These are phyloP conservation scores for Abortiporus biennis DNA, from an alignment of 1,284 basidiomycete species.

Conservation along the genomic window DNA sequence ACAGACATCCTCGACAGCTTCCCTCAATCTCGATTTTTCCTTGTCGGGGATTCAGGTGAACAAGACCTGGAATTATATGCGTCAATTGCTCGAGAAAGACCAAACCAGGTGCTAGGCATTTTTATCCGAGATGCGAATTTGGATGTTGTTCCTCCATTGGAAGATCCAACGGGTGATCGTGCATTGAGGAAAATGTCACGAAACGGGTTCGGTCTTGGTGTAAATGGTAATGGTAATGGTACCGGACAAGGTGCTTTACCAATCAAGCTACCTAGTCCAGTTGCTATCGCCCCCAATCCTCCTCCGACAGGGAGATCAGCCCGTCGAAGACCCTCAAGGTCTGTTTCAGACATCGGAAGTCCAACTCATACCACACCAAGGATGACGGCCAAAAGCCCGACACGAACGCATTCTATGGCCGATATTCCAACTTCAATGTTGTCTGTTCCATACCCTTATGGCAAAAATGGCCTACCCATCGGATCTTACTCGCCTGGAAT, in stretches of 20 bases:
- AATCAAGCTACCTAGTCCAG: not conserved
- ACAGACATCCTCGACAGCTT: slow-evolving; percentile 76
- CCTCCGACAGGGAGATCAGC: not conserved
- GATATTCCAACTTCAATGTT: too few species aligned
- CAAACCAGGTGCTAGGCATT: slow-evolving; percentile 61
- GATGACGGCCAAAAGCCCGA: too few species aligned
- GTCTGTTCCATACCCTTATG: too few species aligned
- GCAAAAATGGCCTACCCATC: too few species aligned
- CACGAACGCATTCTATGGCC: not conserved
- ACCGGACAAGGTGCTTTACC: not conserved
- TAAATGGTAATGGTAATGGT: not conserved
- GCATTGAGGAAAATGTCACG: slow-evolving; percentile 6
- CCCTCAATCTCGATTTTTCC: slow-evolving; percentile 67
- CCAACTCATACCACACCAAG: too few species aligned
- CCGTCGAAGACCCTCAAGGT: not conserved
- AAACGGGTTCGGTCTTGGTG: slow-evolving; percentile 6
- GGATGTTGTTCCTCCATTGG: slow-evolving; percentile 28
- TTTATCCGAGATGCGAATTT: slow-evolving; percentile 71
- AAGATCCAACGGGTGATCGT: slow-evolving; percentile 52
- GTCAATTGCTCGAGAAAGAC: slow-evolving; percentile 61
- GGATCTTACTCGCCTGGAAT: too few species aligned
- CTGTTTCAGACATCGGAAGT: not conserved
- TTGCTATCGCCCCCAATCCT: not conserved
- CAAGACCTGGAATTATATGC: slow-evolving; percentile 86
- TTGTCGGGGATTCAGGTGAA: slow-evolving; percentile 85